A percentile compares a stretch with the other conserved stretches of the same genome.
Conservation (phyloP, 805 yeast species). For the Komagataella populi region DNA sequence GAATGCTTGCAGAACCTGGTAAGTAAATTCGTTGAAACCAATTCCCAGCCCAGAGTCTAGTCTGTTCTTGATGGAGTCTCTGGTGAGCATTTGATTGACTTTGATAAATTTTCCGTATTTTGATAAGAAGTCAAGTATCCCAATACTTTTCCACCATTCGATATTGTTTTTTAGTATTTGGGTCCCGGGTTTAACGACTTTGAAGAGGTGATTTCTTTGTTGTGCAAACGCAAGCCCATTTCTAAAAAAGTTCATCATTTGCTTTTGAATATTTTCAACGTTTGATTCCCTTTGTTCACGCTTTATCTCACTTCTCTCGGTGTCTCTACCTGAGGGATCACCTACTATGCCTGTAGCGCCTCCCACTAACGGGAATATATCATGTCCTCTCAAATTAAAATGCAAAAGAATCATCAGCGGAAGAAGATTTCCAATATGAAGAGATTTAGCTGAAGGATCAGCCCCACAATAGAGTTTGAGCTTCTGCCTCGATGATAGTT, state of each 20-base stretch:
- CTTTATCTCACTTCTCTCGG: conserved; percentile 59
- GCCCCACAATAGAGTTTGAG: conserved; percentile 83
- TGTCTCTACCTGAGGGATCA: conserved; percentile 85
- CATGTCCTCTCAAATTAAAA: conserved; percentile 75
- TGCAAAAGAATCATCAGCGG: conserved; percentile 81
- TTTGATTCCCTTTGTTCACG: conserved; percentile 38
- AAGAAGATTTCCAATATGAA: conserved; percentile 82
- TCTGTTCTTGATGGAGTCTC: conserved; percentile 78
- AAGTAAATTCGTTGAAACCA: conserved; percentile 89
- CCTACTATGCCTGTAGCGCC: conserved; percentile 96
- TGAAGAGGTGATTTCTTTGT: conserved; percentile 22
- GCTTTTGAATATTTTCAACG: conserved; percentile 42
- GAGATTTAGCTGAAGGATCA: conserved; percentile 84
- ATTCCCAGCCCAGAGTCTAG: conserved; percentile 58
- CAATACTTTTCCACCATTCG: conserved; percentile 76
- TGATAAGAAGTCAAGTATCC: conserved; percentile 67
- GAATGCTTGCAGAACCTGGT: conserved; percentile 86
- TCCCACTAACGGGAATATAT: conserved; percentile 73
- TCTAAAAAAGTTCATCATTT: conserved; percentile 45
- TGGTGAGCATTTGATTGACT: conserved; percentile 72
- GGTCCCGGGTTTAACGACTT: conserved; percentile 6
- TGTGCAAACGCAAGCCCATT: conserved; percentile 52
- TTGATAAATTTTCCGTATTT: conserved; percentile 68
- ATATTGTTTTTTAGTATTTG: conserved; percentile 40
- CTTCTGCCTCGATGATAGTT: conserved; percentile 15